Percentiles rank a stretch among this genome's conserved stretches.
These are phyloP conservation scores for Pichia sp. DNA, from an alignment of 1,139 yeast genomes.

Conservation along the genomic window DNA sequence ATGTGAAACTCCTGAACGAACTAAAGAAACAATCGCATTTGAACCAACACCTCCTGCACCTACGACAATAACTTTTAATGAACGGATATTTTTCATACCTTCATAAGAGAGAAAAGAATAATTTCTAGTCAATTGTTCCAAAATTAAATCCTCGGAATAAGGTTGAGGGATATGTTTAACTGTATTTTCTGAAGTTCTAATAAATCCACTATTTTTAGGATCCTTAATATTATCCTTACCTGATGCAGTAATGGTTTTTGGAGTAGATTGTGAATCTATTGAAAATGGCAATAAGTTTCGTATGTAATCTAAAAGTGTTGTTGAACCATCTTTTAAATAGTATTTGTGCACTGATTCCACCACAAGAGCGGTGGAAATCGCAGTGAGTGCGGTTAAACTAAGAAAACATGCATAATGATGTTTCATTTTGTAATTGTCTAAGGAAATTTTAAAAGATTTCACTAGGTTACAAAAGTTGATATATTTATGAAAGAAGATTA, in stretches of 20 bases:
- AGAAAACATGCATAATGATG: neutral
- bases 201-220: neutral
- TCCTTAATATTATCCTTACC: neutral
- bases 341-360: constrained; percentile 15
- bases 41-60: constrained; percentile 99
- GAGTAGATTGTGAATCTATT: neutral
- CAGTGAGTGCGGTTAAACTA: constrained; percentile 8
- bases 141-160: constrained; percentile 66
- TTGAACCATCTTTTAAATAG: constrained; percentile 6
- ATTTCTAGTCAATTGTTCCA: constrained; percentile 90
- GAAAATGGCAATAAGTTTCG: constrained; percentile 4
- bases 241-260: neutral
- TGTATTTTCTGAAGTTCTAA: constrained; percentile 14
- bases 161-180: constrained; percentile 11
- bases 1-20: constrained; percentile 80
- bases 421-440: no score
- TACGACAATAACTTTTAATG: constrained; percentile 77
- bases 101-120: constrained; percentile 84
- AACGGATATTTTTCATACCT: constrained; percentile 71
- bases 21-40: constrained; percentile 90
- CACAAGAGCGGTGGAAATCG: constrained; percentile 11
- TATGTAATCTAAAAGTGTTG: constrained; percentile 11
- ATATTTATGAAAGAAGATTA: no score
- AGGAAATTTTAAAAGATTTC: neutral
- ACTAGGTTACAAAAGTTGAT: no score